phyloP scores from a whole-genome alignment of 495 filamentous ascomycete genomes.

The Hypomontagnella monticulosa region DNA sequence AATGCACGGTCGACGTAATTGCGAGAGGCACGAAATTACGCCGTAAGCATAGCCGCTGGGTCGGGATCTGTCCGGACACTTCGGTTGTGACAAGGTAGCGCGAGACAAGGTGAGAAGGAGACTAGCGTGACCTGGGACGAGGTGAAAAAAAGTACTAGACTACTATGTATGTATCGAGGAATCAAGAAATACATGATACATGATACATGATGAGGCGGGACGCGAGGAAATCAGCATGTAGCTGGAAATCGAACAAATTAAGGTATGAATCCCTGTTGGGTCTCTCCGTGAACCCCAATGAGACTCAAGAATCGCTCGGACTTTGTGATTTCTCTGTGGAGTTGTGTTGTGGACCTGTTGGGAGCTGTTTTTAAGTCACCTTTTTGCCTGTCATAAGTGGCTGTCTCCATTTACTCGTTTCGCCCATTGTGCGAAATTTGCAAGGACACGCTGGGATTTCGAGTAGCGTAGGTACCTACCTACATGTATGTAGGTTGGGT shows the following conservation, averaged over 20 bases:
- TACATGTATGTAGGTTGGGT: not conserved
- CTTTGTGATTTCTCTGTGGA: constrained; percentile 33
- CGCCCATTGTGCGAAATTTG: constrained; percentile 2
- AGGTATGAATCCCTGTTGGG: constrained; percentile 25
- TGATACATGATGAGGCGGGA: constrained; percentile 13
- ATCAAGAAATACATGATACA: not conserved
- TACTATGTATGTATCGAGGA: too few relatives aligned
- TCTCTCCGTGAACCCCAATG: constrained; percentile 21
- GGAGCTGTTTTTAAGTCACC: constrained; percentile 16
- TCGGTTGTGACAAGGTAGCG: constrained; percentile 24
- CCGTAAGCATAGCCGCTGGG: constrained; percentile 40
- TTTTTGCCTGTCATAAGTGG: constrained; percentile 15
- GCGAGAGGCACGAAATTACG: constrained; percentile 34
- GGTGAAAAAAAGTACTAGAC: constrained; percentile 5
- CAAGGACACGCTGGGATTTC: constrained; percentile 2
- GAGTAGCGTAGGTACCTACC: not conserved
- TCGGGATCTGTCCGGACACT: constrained; percentile 31
- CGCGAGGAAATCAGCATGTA: constrained; percentile 22
- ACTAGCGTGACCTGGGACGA: constrained; percentile 20
- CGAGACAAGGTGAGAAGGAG: constrained; percentile 25
- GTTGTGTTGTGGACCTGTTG: constrained; percentile 34
- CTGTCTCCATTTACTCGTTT: not conserved
- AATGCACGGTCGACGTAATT: constrained; percentile 23
- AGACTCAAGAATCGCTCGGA: constrained; percentile 30
- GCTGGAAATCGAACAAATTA: constrained; percentile 21